These are phyloP conservation scores for Debaryomycetaceae sp. DNA, from an alignment of 1,139 yeast genomes.

Conservation along the genomic window DNA sequence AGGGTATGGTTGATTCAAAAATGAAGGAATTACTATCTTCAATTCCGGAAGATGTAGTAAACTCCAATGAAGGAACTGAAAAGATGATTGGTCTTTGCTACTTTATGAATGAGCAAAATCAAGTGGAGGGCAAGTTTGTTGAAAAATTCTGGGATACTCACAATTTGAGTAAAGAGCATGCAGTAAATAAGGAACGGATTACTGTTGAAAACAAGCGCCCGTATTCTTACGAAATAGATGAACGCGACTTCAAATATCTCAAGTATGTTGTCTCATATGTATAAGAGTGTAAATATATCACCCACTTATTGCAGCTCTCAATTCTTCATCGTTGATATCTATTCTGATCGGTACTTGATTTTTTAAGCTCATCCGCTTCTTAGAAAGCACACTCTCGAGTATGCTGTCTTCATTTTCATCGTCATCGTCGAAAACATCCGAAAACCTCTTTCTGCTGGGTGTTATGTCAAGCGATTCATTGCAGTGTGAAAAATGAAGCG, in stretches of 20 bases:
- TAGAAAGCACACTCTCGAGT: constrained; percentile 25
- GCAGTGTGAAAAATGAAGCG: constrained; percentile 32
- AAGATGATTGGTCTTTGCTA: not conserved
- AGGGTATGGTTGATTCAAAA: constrained; percentile 9
- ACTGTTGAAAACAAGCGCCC: not conserved
- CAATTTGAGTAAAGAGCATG: constrained; percentile 6
- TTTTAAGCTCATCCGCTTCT: constrained; percentile 14
- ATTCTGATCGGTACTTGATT: constrained; percentile 21
- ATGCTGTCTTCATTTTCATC: constrained; percentile 30
- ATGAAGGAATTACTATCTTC: constrained; percentile 12
- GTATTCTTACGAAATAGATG: constrained; percentile 13
- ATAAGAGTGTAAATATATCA: not conserved
- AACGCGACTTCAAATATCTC: constrained; percentile 23
- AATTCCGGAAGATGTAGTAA: constrained; percentile 12
- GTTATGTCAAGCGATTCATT: constrained; percentile 26
- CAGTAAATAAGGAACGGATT: not conserved
- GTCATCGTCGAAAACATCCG: constrained; percentile 15
- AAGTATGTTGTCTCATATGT: constrained; percentile 6
- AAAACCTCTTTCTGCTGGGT: constrained; percentile 12
- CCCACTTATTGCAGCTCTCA: constrained; percentile 22
- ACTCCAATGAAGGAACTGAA: constrained; percentile 5
- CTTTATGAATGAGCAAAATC: not conserved
- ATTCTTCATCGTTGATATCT: constrained; percentile 38
- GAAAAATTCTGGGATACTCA: constrained; percentile 13
- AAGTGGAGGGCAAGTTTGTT: constrained; percentile 1